Evolutionary conservation across 305 asterid genomes (phyloP).

Genomic region (Fraxinus angustifolia): DNA sequence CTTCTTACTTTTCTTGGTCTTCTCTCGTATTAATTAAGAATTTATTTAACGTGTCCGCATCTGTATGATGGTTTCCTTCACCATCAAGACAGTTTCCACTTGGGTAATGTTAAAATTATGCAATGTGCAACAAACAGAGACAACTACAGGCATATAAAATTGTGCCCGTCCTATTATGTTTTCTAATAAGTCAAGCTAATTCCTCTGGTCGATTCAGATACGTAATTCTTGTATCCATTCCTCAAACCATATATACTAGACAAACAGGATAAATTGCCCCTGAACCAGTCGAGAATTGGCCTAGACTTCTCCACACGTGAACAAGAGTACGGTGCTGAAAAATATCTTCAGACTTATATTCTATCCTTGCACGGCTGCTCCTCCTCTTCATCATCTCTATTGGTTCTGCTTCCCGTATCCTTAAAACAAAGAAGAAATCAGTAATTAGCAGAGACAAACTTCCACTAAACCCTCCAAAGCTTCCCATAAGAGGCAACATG

Average conservation of each 20-base stretch:
- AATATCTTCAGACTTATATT: not conserved
- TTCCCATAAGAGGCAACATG: slow-evolving; percentile 24
- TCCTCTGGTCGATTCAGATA: not conserved
- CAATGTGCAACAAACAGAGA: not conserved
- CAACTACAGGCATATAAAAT: not conserved
- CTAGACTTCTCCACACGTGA: not conserved
- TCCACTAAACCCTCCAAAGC: slow-evolving; percentile 23
- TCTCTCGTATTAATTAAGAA: not conserved
- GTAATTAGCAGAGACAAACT: not conserved
- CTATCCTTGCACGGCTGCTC: not conserved
- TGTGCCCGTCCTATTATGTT: not conserved
- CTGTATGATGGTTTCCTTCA: not conserved
- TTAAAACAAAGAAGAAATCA: slow-evolving; percentile 7
- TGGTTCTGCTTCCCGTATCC: not conserved
- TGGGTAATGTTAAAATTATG: not conserved
- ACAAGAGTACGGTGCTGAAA: not conserved
- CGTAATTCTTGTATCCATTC: not conserved
- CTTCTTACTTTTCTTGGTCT: slow-evolving; percentile 11
- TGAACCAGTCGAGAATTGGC: not conserved
- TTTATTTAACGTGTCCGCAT: not conserved
- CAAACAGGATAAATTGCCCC: not conserved
- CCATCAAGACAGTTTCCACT: not conserved
- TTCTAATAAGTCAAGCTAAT: not conserved
- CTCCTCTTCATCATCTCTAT: not conserved
- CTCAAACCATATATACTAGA: not conserved